A percentile compares a stretch with the other conserved stretches of the same genome.
phyloP scores from a whole-genome alignment of 345 rosid genomes.

The Aquilaria sinensis region DNA sequence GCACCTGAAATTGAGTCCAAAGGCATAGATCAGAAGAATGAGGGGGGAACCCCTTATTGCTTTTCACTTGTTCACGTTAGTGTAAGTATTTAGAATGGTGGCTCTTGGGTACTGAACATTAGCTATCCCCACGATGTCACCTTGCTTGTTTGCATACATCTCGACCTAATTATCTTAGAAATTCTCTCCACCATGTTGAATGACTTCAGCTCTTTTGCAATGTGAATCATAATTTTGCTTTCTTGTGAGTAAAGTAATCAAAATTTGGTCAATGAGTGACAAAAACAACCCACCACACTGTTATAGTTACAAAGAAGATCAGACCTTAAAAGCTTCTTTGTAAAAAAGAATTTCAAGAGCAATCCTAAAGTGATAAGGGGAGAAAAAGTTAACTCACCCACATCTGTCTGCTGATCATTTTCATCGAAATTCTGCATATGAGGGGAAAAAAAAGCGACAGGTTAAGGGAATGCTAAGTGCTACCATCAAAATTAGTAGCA shows the following conservation, averaged over 20 bases:
- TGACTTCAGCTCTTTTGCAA: no score
- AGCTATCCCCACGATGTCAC: background rate
- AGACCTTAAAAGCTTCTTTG: background rate
- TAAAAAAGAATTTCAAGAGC: background rate
- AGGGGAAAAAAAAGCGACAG: background rate
- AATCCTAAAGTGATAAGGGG: constrained; percentile 1
- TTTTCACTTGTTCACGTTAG: background rate
- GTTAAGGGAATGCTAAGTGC: background rate
- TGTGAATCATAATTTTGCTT: no score
- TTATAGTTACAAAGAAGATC: background rate
- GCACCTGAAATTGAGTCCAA: constrained; percentile 38
- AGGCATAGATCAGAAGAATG: constrained; percentile 7
- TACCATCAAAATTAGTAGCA: no score
- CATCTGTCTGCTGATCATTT: constrained; percentile 44
- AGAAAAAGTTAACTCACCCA: constrained; percentile 34
- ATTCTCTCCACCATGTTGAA: background rate
- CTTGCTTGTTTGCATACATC: background rate
- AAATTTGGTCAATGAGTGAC: background rate
- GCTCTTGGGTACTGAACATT: background rate
- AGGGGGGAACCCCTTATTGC: background rate
- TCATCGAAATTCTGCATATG: constrained; percentile 42
- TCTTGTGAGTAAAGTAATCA: background rate
- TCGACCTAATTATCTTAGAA: background rate
- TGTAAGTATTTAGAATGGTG: background rate
- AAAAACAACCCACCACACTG: constrained; percentile 6